A percentile compares a stretch with the other conserved stretches of the same genome.
phyloP scores from a whole-genome alignment of 495 filamentous ascomycete genomes.

The Cercophora sp. region DNA sequence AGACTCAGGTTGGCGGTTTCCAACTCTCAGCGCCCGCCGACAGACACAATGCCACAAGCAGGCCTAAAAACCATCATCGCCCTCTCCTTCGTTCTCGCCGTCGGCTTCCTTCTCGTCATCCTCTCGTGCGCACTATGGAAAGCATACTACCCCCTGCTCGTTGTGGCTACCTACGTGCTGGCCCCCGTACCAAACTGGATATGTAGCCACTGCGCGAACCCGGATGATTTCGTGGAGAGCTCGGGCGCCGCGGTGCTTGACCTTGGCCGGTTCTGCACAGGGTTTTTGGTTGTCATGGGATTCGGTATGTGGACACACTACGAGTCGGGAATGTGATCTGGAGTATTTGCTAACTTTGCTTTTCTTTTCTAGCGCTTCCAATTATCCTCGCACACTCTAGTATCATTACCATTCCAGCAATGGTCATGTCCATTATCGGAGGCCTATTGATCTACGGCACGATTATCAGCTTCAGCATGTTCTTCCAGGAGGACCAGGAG shows the following conservation, averaged over 20 bases:
- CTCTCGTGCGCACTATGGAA: slow-evolving; percentile 92
- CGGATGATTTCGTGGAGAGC: slow-evolving; percentile 95
- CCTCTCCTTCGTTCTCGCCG: slow-evolving; percentile 97
- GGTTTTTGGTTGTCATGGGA: slow-evolving; percentile 96
- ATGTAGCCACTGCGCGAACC: slow-evolving; percentile 78
- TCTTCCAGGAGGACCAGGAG: slow-evolving; percentile 95
- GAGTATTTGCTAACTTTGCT: neutral
- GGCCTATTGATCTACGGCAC: slow-evolving; percentile 95
- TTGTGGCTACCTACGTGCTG: slow-evolving; percentile 91
- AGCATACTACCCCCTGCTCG: slow-evolving; percentile 87
- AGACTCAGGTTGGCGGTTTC: too few relatives aligned
- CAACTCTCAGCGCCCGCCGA: too few relatives aligned
- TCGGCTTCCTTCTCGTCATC: slow-evolving; percentile 98
- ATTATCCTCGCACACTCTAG: slow-evolving; percentile 78
- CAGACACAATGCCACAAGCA: slow-evolving; percentile 66
- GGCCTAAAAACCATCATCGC: slow-evolving; percentile 98
- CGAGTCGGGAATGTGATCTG: too few relatives aligned
- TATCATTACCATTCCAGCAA: slow-evolving; percentile 75
- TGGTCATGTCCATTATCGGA: slow-evolving; percentile 91
- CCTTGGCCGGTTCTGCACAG: slow-evolving; percentile 90
- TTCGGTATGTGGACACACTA: slow-evolving; percentile 89
- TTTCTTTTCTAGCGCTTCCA: slow-evolving; percentile 64
- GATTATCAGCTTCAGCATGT: slow-evolving; percentile 95
- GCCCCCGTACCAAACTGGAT: slow-evolving; percentile 96
- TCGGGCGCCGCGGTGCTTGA: slow-evolving; percentile 76